Percentiles rank a stretch among this genome's conserved stretches.
phyloP scores from a whole-genome alignment of 2,329 filamentous ascomycete genomes.

The Raffaelea deltoideospora region DNA sequence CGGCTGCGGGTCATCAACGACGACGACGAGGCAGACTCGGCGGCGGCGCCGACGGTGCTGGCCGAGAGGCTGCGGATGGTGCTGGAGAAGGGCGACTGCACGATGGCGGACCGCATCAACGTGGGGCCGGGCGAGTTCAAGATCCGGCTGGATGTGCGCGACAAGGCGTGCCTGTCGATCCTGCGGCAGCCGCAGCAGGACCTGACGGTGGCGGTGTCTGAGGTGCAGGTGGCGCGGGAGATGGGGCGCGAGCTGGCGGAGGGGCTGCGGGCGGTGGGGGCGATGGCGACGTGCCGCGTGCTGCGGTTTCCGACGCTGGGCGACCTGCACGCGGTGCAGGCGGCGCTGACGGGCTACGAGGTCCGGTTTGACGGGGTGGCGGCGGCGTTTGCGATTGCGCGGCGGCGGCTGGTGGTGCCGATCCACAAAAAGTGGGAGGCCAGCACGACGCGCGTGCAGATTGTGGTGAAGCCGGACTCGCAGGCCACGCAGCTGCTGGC shows the following conservation, averaged over 20 bases:
- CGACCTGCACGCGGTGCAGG: constrained; percentile 67
- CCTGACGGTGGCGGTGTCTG: constrained; percentile 59
- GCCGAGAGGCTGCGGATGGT: constrained; percentile 65
- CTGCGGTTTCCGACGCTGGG: constrained; percentile 50
- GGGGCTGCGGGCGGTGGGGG: constrained; percentile 43
- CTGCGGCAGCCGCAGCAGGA: constrained; percentile 63
- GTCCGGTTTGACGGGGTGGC: constrained; percentile 64
- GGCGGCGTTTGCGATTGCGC: constrained; percentile 62
- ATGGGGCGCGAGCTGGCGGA: constrained; percentile 46
- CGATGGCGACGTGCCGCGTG: constrained; percentile 51
- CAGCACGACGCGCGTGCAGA: constrained; percentile 61
- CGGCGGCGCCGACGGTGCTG: constrained; percentile 49
- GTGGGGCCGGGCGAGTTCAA: constrained; percentile 61
- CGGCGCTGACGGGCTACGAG: constrained; percentile 62
- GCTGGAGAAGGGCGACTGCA: constrained; percentile 60
- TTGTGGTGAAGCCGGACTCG: constrained; percentile 55
- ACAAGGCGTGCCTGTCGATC: constrained; percentile 47
- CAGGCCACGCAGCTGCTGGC: constrained; percentile 63
- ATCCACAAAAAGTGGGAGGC: constrained; percentile 94
- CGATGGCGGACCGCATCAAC: constrained; percentile 71
- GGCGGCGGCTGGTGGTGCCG: constrained; percentile 75
- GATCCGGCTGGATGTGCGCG: constrained; percentile 47
- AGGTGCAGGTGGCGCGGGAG: constrained; percentile 47
- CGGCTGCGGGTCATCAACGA: constrained; percentile 58
- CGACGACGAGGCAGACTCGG: constrained; percentile 45